A percentile compares a stretch with the other conserved stretches of the same genome.
Evolutionary conservation across 805 yeast genomes (phyloP).

Genomic region (Scheffersomyces stipitis): DNA sequence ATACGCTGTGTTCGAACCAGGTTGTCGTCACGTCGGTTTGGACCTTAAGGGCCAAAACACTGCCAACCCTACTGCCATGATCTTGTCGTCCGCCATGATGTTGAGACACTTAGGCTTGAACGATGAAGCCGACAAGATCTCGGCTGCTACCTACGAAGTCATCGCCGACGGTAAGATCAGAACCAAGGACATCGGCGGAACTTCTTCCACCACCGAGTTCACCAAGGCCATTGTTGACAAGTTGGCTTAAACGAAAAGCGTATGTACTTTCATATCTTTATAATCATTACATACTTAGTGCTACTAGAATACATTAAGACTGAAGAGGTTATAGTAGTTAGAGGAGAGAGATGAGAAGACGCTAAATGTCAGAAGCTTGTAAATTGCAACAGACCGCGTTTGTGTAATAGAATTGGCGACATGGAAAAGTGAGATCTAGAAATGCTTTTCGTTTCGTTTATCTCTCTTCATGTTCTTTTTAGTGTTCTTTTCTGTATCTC

Average conservation of each 20-base stretch:
- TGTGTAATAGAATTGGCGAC: too few relatives aligned
- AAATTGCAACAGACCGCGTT: too few relatives aligned
- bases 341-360: too few relatives aligned
- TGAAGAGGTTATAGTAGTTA: too few relatives aligned
- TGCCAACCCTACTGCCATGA: slow-evolving; percentile 98
- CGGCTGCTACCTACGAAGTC: slow-evolving; percentile 86
- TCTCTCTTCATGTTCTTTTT: too few relatives aligned
- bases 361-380: too few relatives aligned
- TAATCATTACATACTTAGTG: too few relatives aligned
- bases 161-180: slow-evolving; percentile 82
- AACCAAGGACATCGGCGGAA: slow-evolving; percentile 92
- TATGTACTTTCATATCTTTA: too few relatives aligned
- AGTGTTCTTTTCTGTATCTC: too few relatives aligned
- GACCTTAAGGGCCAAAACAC: slow-evolving; percentile 92
- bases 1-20: slow-evolving; percentile 97
- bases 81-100: slow-evolving; percentile 85
- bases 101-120: slow-evolving; percentile 94
- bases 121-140: slow-evolving; percentile 78
- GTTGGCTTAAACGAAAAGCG: slow-evolving; percentile 39
- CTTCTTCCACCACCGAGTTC: slow-evolving; percentile 86
- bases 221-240: slow-evolving; percentile 85
- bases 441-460: too few relatives aligned
- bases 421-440: too few relatives aligned
- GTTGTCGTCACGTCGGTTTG: slow-evolving; percentile 98
- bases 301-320: too few relatives aligned